phyloP scores from a whole-genome alignment of 352 stramenopile species.

The Phytophthora foliorum region DNA sequence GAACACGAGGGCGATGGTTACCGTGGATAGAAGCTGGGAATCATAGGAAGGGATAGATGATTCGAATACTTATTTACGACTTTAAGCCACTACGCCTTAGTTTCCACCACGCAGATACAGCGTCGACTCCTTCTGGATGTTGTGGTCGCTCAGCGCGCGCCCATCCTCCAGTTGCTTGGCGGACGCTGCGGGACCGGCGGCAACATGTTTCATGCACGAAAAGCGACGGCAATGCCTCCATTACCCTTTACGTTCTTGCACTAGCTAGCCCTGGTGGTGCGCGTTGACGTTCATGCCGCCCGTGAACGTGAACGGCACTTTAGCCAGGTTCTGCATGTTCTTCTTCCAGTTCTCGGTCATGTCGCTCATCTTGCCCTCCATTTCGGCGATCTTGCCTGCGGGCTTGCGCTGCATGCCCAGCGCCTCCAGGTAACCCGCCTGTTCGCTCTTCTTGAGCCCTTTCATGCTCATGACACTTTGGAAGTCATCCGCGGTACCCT shows the following conservation, averaged over 20 bases:
- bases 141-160: no score
- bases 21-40: no score
- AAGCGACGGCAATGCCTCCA: no score
- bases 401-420: slow-evolving; percentile 74
- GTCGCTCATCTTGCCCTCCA: slow-evolving; percentile 90
- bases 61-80: no score
- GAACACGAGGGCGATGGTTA: no score
- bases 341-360: slow-evolving; percentile 89
- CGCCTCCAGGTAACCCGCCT: slow-evolving; percentile 66
- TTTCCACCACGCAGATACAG: no score
- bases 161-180: no score
- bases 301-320: slow-evolving; percentile 77
- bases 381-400: slow-evolving; percentile 77
- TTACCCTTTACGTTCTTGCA: background rate
- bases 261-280: slow-evolving; percentile 31
- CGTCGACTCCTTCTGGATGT: no score
- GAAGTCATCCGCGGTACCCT: slow-evolving; percentile 93
- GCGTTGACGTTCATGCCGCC: slow-evolving; percentile 46
- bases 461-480: slow-evolving; percentile 97
- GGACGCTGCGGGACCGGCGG: no score
- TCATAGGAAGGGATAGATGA: no score
- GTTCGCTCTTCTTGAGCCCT: slow-evolving; percentile 88
- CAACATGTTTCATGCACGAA: background rate
- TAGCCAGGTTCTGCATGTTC: slow-evolving; percentile 89
- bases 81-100: no score